Percentiles rank a stretch among this genome's conserved stretches.
These are phyloP conservation scores for Aspergillus fijiensis DNA, from an alignment of 2,329 filamentous ascomycete genomes.

Conservation along the genomic window DNA sequence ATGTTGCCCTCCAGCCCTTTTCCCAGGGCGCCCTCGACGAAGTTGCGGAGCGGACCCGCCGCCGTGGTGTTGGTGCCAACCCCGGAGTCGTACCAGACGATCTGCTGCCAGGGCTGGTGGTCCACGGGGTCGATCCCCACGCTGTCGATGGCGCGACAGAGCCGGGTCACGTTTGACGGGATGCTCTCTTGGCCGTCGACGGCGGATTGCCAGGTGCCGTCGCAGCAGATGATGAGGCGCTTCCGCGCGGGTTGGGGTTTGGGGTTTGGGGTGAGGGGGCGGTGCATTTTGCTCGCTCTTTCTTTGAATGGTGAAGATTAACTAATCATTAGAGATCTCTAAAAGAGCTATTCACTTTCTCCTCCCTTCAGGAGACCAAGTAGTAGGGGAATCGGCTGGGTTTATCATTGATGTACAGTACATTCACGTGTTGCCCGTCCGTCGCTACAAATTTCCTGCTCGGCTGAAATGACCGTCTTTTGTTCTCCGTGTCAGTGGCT, in stretches of 20 bases:
- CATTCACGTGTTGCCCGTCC: too few relatives aligned
- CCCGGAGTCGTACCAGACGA: slow-evolving; percentile 37
- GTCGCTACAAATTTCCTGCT: too few relatives aligned
- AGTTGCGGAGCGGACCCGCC: slow-evolving; percentile 21
- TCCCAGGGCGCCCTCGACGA: slow-evolving; percentile 26
- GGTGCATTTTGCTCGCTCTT: too few relatives aligned
- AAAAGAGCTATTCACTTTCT: too few relatives aligned
- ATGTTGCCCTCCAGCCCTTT: not conserved
- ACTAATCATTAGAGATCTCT: too few relatives aligned
- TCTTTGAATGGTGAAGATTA: too few relatives aligned
- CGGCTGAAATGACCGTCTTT: too few relatives aligned
- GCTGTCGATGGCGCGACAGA: slow-evolving; percentile 30
- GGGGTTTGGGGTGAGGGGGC: too few relatives aligned
- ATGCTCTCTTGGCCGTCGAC: slow-evolving; percentile 31
- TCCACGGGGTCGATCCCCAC: slow-evolving; percentile 24
- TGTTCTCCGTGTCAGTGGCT: too few relatives aligned
- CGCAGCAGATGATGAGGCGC: slow-evolving; percentile 35
- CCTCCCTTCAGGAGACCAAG: too few relatives aligned
- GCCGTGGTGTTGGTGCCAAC: slow-evolving; percentile 27
- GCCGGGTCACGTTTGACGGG: slow-evolving; percentile 34
- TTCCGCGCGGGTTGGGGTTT: slow-evolving; percentile 18
- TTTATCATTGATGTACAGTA: too few relatives aligned
- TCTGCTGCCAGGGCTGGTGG: slow-evolving; percentile 28
- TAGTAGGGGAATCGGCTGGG: too few relatives aligned
- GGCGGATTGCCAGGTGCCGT: slow-evolving; percentile 36